Base-by-base conservation (phyloP, 2,329 filamentous ascomycete genomes). In the Clathrospora elynae region DNA sequence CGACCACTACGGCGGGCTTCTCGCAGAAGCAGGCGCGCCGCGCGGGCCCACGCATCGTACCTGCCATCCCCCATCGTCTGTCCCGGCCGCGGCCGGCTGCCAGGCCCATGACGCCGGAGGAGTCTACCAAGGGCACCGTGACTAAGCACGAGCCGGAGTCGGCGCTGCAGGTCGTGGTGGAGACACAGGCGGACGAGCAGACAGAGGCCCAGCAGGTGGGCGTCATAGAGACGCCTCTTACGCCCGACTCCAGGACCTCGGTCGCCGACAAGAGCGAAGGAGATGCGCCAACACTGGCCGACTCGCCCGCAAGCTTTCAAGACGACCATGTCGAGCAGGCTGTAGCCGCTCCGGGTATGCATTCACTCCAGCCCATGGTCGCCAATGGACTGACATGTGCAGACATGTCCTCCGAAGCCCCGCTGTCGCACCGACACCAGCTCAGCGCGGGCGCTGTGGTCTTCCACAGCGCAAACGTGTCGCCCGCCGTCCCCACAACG, bases 401-500 rank as follows among this genome's bases (percentile, higher is more conserved):
- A n/a, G 22, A 24, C 22, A 24, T 10, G 16, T 19, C 2, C 1
- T 23, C 16, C 8, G 5, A 19, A n/a, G 11, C 19, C 10, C 14
- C 45, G 10, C 39, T 37, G 13, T 40, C 47, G 29, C 61, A 68
- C 39, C 57, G 51, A 7, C 46, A 55, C 17, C 55, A 53, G 26
- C 56, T 62, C 8, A 65, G 58, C 36, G 52, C 57, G 1, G 66
- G 66, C 24, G 59, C 62, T 28, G 67, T 74, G 28, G 63, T 72
- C 14, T 75, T 74, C 50, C 68, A 69, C 26, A 67, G 67, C 16
- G 59, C 63, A 12, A 58, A 62, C 18, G 68, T 70, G 16, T 72
- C 71, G 13, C 61, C 66, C 5, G 61, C 57, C 10, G 59, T 67
- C 13, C 73, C 73, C 2, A 71, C 70, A 5, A 70, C 68, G 4